These are phyloP conservation scores for Podospora bellae-mahoneyi DNA, from an alignment of 495 filamentous ascomycete genomes.

Conservation along the genomic window DNA sequence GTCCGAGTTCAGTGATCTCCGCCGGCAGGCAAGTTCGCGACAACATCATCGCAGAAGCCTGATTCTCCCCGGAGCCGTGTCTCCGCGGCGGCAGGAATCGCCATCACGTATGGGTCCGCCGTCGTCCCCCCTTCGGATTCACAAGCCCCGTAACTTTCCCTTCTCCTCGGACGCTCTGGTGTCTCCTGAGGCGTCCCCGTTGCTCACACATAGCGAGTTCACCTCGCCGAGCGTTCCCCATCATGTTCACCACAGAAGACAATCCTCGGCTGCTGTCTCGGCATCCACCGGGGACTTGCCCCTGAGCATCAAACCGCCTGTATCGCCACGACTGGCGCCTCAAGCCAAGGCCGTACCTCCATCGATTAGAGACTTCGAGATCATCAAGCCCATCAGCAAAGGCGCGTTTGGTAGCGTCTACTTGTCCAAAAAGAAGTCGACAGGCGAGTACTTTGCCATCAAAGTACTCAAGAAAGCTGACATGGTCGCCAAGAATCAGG, in stretches of 20 bases:
- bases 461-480: constrained; percentile 98
- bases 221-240: constrained; percentile 58
- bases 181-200: constrained; percentile 86
- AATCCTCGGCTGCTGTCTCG: constrained; percentile 86
- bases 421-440: constrained; percentile 95
- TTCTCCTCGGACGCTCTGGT: constrained; percentile 68
- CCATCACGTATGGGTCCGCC: constrained; percentile 70
- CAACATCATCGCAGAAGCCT: constrained; percentile 82
- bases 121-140: constrained; percentile 80
- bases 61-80: constrained; percentile 68
- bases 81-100: constrained; percentile 80
- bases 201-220: constrained; percentile 76
- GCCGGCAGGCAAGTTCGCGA: constrained; percentile 62
- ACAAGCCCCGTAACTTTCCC: constrained; percentile 73
- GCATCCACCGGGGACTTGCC: constrained; percentile 45
- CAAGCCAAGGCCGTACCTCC: constrained; percentile 76
- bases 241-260: constrained; percentile 76
- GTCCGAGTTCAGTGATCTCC: constrained; percentile 72
- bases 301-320: constrained; percentile 58
- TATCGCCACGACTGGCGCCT: constrained; percentile 75
- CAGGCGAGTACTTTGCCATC: constrained; percentile 96
- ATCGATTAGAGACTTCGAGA: constrained; percentile 98
- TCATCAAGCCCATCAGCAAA: constrained; percentile 99
- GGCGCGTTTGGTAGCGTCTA: constrained; percentile 98
- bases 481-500: constrained; percentile 99